These are phyloP conservation scores for Vigna radiata DNA, from an alignment of 306 rosid species.

Conservation along the genomic window DNA sequence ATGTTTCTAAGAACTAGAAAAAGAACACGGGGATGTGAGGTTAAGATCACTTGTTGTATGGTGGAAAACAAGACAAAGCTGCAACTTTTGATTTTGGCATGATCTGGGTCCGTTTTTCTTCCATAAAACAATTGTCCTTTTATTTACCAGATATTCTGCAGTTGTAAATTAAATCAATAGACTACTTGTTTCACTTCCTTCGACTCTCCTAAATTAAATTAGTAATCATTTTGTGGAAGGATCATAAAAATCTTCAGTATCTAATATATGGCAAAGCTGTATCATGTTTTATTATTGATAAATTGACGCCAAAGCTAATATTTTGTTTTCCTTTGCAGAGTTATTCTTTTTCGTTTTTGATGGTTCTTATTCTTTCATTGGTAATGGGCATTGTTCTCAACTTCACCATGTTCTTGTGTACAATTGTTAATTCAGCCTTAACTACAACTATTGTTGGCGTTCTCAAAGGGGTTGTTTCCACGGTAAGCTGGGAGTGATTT, in stretches of 20 bases:
- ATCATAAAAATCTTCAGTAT: constrained; percentile 28
- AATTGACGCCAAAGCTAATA: constrained; percentile 9
- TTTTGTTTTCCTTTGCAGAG: constrained; percentile 63
- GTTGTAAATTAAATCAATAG: constrained; percentile 22
- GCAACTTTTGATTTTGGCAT: constrained; percentile 17
- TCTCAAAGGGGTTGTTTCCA: constrained; percentile 98
- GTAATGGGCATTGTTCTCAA: constrained; percentile 92
- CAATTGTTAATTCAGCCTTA: constrained; percentile 91
- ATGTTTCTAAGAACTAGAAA: not conserved
- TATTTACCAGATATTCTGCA: not conserved
- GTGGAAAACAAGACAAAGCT: constrained; percentile 23
- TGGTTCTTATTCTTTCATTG: constrained; percentile 78
- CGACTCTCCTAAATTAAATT: constrained; percentile 8
- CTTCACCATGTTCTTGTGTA: constrained; percentile 98
- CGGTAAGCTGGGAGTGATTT: constrained; percentile 59
- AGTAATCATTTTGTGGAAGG: constrained; percentile 21
- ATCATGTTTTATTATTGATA: constrained; percentile 6
- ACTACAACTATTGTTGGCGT: constrained; percentile 97
- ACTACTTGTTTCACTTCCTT: constrained; percentile 5
- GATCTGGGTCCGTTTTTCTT: not conserved
- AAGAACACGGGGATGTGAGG: not conserved
- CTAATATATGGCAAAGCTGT: constrained; percentile 11
- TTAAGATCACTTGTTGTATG: constrained; percentile 12
- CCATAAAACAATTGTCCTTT: not conserved
- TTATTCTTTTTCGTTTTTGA: constrained; percentile 77